These are phyloP conservation scores for Populus hybrid DNA, from an alignment of 441 rosid species.

Conservation along the genomic window DNA sequence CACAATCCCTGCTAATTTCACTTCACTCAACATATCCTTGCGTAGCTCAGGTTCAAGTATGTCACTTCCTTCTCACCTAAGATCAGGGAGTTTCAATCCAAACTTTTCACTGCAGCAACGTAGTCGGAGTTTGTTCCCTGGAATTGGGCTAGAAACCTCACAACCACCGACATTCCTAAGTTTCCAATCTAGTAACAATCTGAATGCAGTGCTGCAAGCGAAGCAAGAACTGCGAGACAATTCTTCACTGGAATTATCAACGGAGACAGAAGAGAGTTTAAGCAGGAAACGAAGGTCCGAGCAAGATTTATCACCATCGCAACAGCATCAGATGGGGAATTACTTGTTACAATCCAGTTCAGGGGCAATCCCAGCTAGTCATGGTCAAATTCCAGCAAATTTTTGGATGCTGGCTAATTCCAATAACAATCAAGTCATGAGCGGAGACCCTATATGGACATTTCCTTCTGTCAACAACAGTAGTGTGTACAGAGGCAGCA, in stretches of 20 bases:
- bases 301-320: slow-evolving; percentile 43
- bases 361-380: slow-evolving; percentile 45
- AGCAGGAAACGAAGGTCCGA: slow-evolving; percentile 48
- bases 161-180: slow-evolving; percentile 64
- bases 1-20: slow-evolving; percentile 92
- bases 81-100: slow-evolving; percentile 54
- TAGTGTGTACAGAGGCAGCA: slow-evolving; percentile 43
- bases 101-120: slow-evolving; percentile 57
- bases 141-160: slow-evolving; percentile 53
- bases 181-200: slow-evolving; percentile 52
- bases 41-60: slow-evolving; percentile 90
- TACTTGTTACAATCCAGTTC: slow-evolving; percentile 52
- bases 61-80: slow-evolving; percentile 79
- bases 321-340: slow-evolving; percentile 50
- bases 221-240: slow-evolving; percentile 61
- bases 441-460: slow-evolving; percentile 68
- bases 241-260: slow-evolving; percentile 43
- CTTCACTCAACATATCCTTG: slow-evolving; percentile 81
- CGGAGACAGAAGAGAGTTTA: slow-evolving; percentile 38
- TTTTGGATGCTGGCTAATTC: slow-evolving; percentile 68
- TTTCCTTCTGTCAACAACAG: slow-evolving; percentile 52
- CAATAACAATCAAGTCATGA: slow-evolving; percentile 43
- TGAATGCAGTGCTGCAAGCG: slow-evolving; percentile 46
- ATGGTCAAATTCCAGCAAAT: slow-evolving; percentile 50
- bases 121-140: slow-evolving; percentile 48